phyloP scores from a whole-genome alignment of 139 green algal species.

The Gonium pectorale region DNA sequence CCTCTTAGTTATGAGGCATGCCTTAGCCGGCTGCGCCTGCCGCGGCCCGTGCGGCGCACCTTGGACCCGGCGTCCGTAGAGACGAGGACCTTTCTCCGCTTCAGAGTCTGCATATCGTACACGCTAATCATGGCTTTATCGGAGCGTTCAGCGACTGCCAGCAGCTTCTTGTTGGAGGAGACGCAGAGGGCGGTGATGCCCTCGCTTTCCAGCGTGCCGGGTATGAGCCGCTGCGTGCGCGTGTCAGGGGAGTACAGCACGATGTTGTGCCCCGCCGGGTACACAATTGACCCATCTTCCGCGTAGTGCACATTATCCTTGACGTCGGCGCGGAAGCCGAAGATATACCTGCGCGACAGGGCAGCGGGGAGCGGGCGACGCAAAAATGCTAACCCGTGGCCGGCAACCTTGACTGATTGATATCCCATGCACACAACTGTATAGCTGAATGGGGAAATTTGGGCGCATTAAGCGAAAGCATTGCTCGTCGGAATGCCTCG shows the following conservation, averaged over 20 bases:
- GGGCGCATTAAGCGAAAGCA: no score
- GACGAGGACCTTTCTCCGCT: constrained; percentile 86
- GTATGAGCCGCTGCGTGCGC: constrained; percentile 75
- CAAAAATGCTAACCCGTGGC: neutral
- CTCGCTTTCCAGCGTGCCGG: constrained; percentile 73
- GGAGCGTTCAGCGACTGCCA: constrained; percentile 85
- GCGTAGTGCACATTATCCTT: constrained; percentile 79
- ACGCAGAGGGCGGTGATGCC: constrained; percentile 84
- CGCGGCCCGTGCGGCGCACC: constrained; percentile 56
- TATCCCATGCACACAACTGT: no score
- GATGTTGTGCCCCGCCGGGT: constrained; percentile 81
- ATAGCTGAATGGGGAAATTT: neutral
- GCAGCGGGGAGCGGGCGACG: neutral
- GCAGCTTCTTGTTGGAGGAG: constrained; percentile 74
- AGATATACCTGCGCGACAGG: constrained; percentile 79
- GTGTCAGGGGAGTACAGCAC: constrained; percentile 84
- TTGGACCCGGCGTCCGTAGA: constrained; percentile 76
- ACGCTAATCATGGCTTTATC: constrained; percentile 86
- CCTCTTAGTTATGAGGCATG: no score
- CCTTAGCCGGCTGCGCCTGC: neutral
- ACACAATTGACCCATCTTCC: constrained; percentile 85
- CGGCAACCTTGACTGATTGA: no score
- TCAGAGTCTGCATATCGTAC: constrained; percentile 91
- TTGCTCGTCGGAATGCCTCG: no score
- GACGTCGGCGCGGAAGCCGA: constrained; percentile 79